phyloP scores from a whole-genome alignment of 768 basidiomycete species.

The Hypsizygus marmoreus region DNA sequence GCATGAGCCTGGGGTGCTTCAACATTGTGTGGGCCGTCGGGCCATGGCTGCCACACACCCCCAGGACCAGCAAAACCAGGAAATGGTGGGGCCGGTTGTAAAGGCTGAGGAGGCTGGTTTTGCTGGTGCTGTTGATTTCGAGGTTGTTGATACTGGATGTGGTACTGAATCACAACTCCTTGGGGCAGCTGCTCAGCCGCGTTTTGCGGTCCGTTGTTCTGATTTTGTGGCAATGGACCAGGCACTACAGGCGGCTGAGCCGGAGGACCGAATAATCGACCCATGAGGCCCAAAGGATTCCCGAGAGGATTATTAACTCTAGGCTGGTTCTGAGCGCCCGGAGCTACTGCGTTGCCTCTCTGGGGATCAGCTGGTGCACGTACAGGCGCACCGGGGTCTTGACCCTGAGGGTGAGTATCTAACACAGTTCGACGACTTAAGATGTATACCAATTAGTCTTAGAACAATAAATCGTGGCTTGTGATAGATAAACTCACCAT shows the following conservation, averaged over 20 bases:
- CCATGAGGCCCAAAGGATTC: slow-evolving; percentile 54
- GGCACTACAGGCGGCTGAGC: slow-evolving; percentile 41
- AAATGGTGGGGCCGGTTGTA: slow-evolving; percentile 54
- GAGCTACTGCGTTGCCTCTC: slow-evolving; percentile 29
- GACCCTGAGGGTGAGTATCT: slow-evolving; percentile 45
- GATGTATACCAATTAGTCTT: slow-evolving; percentile 15
- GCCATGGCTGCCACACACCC: slow-evolving; percentile 70
- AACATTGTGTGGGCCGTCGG: slow-evolving; percentile 23
- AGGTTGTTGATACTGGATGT: slow-evolving; percentile 58
- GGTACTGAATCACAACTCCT: slow-evolving; percentile 62
- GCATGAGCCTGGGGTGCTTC: slow-evolving; percentile 5
- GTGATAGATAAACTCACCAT: slow-evolving; percentile 59
- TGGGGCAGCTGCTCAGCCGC: slow-evolving; percentile 40
- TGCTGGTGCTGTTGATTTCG: slow-evolving; percentile 36
- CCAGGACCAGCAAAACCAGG: slow-evolving; percentile 66
- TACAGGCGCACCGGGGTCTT: slow-evolving; percentile 30
- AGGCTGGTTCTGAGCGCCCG: slow-evolving; percentile 34
- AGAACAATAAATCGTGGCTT: too few species aligned
- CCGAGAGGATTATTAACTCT: slow-evolving; percentile 45
- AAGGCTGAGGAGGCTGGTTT: slow-evolving; percentile 25
- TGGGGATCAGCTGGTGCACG: slow-evolving; percentile 29
- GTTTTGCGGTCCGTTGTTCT: slow-evolving; percentile 26
- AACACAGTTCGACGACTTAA: slow-evolving; percentile 78
- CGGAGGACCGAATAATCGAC: slow-evolving; percentile 58
- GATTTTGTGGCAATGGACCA: slow-evolving; percentile 30